Percentiles rank a stretch among this genome's conserved stretches.
These are phyloP conservation scores for Strigomonas oncopelti DNA, from an alignment of 208 protist species.

Conservation along the genomic window DNA sequence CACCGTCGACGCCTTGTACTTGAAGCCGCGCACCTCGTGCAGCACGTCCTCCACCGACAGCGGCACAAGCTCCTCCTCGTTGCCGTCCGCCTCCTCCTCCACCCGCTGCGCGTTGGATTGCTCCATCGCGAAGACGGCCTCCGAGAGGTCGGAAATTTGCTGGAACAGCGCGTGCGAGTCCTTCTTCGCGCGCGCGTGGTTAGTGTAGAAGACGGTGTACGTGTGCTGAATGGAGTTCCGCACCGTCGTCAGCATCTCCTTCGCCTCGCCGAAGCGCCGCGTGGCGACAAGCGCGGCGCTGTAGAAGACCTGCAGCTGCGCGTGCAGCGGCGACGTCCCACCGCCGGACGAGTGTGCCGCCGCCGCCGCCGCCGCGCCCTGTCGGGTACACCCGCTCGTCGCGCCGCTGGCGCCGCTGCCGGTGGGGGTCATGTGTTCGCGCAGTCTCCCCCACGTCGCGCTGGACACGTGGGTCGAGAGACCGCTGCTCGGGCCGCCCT, in stretches of 20 bases:
- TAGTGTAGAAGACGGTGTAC: slow-evolving; percentile 73
- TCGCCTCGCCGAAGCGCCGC: slow-evolving; percentile 62
- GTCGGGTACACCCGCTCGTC: too few species aligned
- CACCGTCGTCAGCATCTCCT: slow-evolving; percentile 37
- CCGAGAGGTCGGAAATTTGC: slow-evolving; percentile 80
- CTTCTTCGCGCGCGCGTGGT: slow-evolving; percentile 64
- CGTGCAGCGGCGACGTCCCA: slow-evolving; percentile 18
- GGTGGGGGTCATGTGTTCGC: not conserved
- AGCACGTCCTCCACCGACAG: slow-evolving; percentile 9
- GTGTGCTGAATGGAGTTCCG: slow-evolving; percentile 51
- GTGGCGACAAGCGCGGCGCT: slow-evolving; percentile 43
- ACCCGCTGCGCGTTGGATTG: slow-evolving; percentile 12
- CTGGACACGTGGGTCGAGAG: not conserved
- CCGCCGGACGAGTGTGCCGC: too few species aligned
- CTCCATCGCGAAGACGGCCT: slow-evolving; percentile 78
- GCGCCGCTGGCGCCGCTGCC: too few species aligned
- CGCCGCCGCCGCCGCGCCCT: too few species aligned
- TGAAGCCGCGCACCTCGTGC: slow-evolving; percentile 18
- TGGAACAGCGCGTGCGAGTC: slow-evolving; percentile 78
- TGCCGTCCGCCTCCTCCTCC: slow-evolving; percentile 12
- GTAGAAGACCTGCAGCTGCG: slow-evolving; percentile 57
- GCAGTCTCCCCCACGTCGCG: not conserved
- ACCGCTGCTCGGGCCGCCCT: not conserved
- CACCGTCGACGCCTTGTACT: slow-evolving; percentile 48
- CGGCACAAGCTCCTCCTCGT: not conserved